Evolutionary conservation across 345 rosid genomes (phyloP), one percentile per base, ranked within the genome.

Genomic region (Durio zibethinus): DNA sequence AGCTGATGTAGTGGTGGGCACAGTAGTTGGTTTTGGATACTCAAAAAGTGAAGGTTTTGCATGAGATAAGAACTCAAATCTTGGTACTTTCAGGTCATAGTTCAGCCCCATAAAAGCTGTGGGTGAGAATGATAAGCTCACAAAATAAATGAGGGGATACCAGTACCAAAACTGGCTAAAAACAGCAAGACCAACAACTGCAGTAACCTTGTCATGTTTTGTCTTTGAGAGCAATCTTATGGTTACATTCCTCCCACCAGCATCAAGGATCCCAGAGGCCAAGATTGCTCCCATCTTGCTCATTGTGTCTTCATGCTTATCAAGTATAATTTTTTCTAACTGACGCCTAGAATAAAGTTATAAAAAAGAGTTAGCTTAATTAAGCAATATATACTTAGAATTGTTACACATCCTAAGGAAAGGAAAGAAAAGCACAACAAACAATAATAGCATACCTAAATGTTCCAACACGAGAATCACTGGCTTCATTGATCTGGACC

Each of bases 251-350:
- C 99, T 91, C n/a, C 99, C 99, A 79, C 99, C 99, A 27, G 98
- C 99, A 85, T 94, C 98, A 66, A 97, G 96, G 76, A 97, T 94
- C 72, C 98, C 99, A 64, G 96, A 91, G 42, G 99, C 98, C 85
- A 97, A 82, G 80, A 97, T 94, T 11, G 99, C 99, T 67, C 99
- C 99, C 99, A 97, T 97, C 88, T 97, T 97, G 91, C 99, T 97
- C 98, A 94, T 97, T 70, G 99, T 94, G 63, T 97, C 99, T 85
- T 97, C 98, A 71, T 92, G 98, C 82, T 94, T 97, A 83, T 97
- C 98, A 35, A 92, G 92, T 77, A 97, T 91, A 63, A 94, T 97
- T 82, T 97, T 97, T 79, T 94, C 98, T 75, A 97, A 79, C 70
- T 94, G 99, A 38, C 98, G 96, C 85, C 99, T 97, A 72, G 43